phyloP scores from a whole-genome alignment of 2,329 filamentous ascomycete genomes.

The Talaromyces sp. region DNA sequence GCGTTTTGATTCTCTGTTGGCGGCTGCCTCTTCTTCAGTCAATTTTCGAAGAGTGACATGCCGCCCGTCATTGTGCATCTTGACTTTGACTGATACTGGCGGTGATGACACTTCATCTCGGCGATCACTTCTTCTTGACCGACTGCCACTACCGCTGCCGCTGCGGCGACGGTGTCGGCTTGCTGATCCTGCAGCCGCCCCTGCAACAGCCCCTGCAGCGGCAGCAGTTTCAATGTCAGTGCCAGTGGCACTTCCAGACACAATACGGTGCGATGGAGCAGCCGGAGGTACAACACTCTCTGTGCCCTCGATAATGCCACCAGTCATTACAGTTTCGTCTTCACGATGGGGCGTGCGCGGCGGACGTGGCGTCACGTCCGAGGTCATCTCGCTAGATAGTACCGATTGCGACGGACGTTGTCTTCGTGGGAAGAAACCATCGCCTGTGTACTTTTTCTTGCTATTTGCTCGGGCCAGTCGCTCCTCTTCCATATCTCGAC shows the following conservation, averaged over 20 bases:
- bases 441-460: slow-evolving; percentile 67
- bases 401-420: slow-evolving; percentile 34
- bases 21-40: slow-evolving; percentile 62
- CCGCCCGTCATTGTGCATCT: slow-evolving; percentile 63
- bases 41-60: slow-evolving; percentile 62
- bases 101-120: slow-evolving; percentile 53
- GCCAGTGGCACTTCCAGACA: slow-evolving; percentile 19
- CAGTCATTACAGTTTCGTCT: slow-evolving; percentile 36
- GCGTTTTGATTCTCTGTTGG: slow-evolving; percentile 56
- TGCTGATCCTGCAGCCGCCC: slow-evolving; percentile 34
- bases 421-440: slow-evolving; percentile 50
- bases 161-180: slow-evolving; percentile 33
- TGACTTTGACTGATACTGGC: slow-evolving; percentile 64
- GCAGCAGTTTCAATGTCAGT: slow-evolving; percentile 32
- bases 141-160: slow-evolving; percentile 23
- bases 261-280: slow-evolving; percentile 38
- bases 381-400: slow-evolving; percentile 39
- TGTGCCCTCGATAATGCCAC: slow-evolving; percentile 29
- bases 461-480: slow-evolving; percentile 54
- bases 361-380: slow-evolving; percentile 30
- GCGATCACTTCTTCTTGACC: slow-evolving; percentile 31
- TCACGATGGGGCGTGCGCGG: slow-evolving; percentile 31
- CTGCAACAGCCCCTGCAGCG: slow-evolving; percentile 33
- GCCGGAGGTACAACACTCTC: slow-evolving; percentile 40
- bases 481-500: slow-evolving; percentile 54